phyloP scores from a whole-genome alignment of 208 protist genomes.

The Porcisia hertigi region DNA sequence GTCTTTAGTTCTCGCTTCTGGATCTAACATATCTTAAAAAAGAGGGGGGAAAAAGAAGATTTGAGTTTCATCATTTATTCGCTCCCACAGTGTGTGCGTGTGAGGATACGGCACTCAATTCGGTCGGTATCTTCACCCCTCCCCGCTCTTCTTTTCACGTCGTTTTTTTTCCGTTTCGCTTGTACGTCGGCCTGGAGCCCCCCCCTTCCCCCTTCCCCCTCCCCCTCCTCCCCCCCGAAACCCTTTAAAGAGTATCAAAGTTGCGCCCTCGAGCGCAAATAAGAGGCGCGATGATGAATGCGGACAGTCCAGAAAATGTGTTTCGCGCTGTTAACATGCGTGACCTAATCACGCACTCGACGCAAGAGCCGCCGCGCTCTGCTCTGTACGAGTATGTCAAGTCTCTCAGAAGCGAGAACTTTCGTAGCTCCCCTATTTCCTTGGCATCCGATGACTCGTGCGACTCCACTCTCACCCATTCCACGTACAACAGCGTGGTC shows the following conservation, averaged over 20 bases:
- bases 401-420: constrained; percentile 16
- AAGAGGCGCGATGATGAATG: background rate
- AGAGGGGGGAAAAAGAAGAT: background rate
- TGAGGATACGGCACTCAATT: background rate
- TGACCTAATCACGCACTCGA: constrained; percentile 23
- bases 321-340: constrained; percentile 30
- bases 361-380: constrained; percentile 28
- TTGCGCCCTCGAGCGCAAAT: background rate
- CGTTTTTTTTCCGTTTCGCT: background rate
- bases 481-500: constrained; percentile 28
- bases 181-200: background rate
- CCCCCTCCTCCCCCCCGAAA: background rate
- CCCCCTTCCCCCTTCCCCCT: background rate
- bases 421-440: constrained; percentile 24
- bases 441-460: constrained; percentile 62
- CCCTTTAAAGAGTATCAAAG: too few relatives aligned
- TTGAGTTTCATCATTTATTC: background rate
- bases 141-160: background rate
- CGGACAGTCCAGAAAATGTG: constrained; percentile 4
- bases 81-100: background rate
- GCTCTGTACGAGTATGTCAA: constrained; percentile 55
- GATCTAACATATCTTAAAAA: background rate
- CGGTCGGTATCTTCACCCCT: background rate
- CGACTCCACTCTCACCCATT: constrained; percentile 48
- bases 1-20: background rate